Evolutionary conservation across 331 rosid species (phyloP), one percentile per base, ranked within the genome.

Genomic region (Dryas integrifolia): DNA sequence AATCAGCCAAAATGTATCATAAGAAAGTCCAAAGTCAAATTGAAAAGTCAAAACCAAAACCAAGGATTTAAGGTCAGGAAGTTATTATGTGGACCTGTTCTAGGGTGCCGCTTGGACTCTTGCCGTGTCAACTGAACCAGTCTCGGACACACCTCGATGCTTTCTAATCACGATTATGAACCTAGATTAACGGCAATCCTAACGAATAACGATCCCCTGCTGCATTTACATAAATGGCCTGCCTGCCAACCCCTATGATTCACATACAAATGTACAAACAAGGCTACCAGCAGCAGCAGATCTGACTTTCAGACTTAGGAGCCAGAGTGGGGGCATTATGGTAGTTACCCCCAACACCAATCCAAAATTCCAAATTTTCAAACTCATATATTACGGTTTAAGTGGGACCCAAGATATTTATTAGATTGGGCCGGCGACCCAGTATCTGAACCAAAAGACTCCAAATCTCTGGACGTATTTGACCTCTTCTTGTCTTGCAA

Each of bases 371-470:
- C 0, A n/a, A 59, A 1, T 13, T 9, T 30, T 35, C 12, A 18
- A 52, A 55, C 0, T 62, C 65, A 11, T 50, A 50, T 13, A 60
- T 16, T 21, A 6, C 49, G 64, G 52, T 46, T 21, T 0, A 51
- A 56, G 49, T 56, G 58, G 79, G 69, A 61, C 38, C 67, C 1
- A 0, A 9, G 51, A 43, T 11, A 49, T 40, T 12, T 26, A 1
- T 13, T 9, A 45, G 18, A 63, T 63, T 72, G 76, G 58, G 81
- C 76, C 76, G 52, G 81, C 76, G 41, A 57, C 41, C 46, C 65
- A 6, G 9, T 63, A 24, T 56, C 6, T 1, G 45, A 64, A 71
- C 58, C 39, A 49, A 43, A 38, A 44, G 50, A 43, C 65, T 52
- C 65, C 26, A 15, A 26, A 0, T 24, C 18, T 59, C 69, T 15